Evolutionary conservation across 2,329 filamentous ascomycete genomes (phyloP), one percentile per base, ranked within the genome.

Genomic region (Hortaea werneckii): DNA sequence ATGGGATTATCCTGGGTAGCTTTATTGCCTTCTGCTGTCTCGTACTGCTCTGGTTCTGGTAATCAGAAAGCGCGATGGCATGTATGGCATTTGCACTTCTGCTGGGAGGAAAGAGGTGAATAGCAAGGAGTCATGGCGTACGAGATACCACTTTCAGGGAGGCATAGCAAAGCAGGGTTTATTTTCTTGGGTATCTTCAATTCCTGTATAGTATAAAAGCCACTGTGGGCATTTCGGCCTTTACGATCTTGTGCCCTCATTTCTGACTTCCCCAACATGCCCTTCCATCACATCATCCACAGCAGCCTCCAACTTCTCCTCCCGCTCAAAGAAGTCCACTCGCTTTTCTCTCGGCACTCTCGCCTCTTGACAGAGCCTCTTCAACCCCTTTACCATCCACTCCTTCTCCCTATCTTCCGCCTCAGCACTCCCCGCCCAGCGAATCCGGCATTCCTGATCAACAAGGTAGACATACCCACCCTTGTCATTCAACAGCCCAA

Each of bases 11-110:
- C 54, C 77, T 98, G 71, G 92, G 87, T 12, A 73, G 75, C 40
- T 95, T 98, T 60, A 88, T 98, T 59, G 89, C 88, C 0, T 77
- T 95, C 57, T 96, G 92, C 69, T 94, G 94, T 62, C 67, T 96
- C 58, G 69, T 94, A 69, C 77, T 96, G 59, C 78, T 90, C 59
- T 94, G 81, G 65, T 85, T 92, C 61, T 70, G 80, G 63, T 92
- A 53, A 20, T 43, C 20, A 20, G 20, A 20, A 20, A 20, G 20
- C 20, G 20, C 20, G 20, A 20, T 20, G 34, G 7, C 9, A 29
- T 6, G 10, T 13, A 20, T 20, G 20, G 12, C 10, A 29, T 12
- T 38, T 44, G 42, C 29, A 20, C 20, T 11, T 10, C 32, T 35
- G 32, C 12, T 20, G 20, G 20, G 20, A 20, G 20, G 20, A 20